Evolutionary conservation across 2,329 filamentous ascomycete species (phyloP).

Genomic region (Elsinoe batatas): DNA sequence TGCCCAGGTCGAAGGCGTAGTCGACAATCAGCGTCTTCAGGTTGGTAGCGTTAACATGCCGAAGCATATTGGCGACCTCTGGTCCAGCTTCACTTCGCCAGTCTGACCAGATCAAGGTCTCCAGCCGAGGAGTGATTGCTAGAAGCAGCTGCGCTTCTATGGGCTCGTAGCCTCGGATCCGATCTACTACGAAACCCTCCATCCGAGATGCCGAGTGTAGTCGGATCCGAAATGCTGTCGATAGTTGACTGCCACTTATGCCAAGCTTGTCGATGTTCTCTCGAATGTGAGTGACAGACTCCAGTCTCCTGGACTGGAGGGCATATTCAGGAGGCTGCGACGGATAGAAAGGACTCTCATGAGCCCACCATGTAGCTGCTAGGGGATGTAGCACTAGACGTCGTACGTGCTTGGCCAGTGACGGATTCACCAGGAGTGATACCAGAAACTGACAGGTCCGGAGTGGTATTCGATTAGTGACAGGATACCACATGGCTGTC

Average conservation of each 20-base stretch:
- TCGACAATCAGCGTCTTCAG: not conserved
- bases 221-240: not conserved
- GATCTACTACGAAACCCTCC: slow-evolving; percentile 1
- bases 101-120: not conserved
- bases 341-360: slow-evolving; percentile 2
- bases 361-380: not conserved
- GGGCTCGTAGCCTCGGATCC: slow-evolving; percentile 2
- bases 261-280: not conserved
- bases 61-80: slow-evolving; percentile 2
- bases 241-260: not conserved
- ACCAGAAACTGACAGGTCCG: slow-evolving; percentile 3
- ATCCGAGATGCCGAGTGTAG: not conserved
- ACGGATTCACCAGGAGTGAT: not conserved
- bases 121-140: not conserved
- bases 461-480: not conserved
- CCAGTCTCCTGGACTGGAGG: not conserved
- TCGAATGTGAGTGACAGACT: not conserved
- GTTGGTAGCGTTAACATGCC: not conserved
- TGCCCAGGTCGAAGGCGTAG: slow-evolving; percentile 1
- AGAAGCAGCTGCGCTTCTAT: not conserved
- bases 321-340: slow-evolving; percentile 1
- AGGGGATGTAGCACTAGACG: not conserved
- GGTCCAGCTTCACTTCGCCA: slow-evolving; percentile 5
- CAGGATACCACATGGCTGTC: slow-evolving; percentile 6
- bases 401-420: not conserved